phyloP scores from a whole-genome alignment of 768 basidiomycete species.

The Hemileccinum impolitum region DNA sequence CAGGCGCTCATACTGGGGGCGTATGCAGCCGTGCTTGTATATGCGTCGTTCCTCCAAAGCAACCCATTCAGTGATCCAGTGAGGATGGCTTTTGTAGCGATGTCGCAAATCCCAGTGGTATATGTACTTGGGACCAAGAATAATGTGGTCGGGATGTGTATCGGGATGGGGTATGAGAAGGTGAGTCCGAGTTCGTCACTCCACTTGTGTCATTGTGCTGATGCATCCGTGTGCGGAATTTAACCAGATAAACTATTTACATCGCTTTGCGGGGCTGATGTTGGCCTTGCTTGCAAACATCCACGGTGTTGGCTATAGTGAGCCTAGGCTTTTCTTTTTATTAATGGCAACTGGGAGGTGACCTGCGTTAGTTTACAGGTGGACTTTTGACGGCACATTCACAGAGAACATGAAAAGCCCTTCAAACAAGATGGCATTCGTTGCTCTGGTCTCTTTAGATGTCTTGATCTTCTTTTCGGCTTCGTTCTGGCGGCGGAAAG shows the following conservation, averaged over 20 bases:
- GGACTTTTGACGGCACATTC: constrained; percentile 25
- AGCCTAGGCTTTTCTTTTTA: constrained; percentile 6
- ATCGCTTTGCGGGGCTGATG: constrained; percentile 49
- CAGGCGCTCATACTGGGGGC: constrained; percentile 33
- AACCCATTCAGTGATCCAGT: constrained; percentile 33
- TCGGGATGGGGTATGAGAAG: constrained; percentile 48
- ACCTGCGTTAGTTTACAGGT: constrained; percentile 24
- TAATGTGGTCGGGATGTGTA: constrained; percentile 37
- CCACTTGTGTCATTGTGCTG: background rate
- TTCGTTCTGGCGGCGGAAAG: constrained; percentile 38
- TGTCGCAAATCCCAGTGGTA: constrained; percentile 45
- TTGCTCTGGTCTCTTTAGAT: constrained; percentile 35
- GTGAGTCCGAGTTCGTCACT: constrained; percentile 24
- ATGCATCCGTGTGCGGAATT: background rate
- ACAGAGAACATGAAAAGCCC: constrained; percentile 4
- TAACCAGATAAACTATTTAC: constrained; percentile 48
- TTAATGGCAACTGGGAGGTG: background rate
- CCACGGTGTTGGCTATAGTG: constrained; percentile 41
- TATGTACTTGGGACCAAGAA: constrained; percentile 49
- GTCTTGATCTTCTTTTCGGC: constrained; percentile 39
- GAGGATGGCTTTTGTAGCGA: constrained; percentile 35
- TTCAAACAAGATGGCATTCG: constrained; percentile 27
- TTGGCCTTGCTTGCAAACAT: constrained; percentile 40
- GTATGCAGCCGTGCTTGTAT: constrained; percentile 37
- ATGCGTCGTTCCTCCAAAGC: constrained; percentile 34